Base-by-base conservation (phyloP, 1,284 basidiomycete genomes). In the Melanopsichium pennsylvanicum region DNA sequence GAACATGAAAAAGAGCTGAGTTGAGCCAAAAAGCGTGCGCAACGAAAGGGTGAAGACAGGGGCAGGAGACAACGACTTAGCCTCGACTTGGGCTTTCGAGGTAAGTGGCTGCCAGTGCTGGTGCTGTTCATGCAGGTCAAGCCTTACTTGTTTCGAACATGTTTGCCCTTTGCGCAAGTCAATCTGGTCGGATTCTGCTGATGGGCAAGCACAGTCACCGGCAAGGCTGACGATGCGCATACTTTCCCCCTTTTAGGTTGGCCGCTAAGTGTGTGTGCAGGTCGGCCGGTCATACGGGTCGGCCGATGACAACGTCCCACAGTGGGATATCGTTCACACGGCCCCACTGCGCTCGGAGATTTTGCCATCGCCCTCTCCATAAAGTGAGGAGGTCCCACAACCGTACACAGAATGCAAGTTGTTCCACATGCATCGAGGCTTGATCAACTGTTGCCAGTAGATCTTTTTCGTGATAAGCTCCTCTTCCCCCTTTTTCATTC, bases 61-160 rank as follows among this genome's bases (percentile, higher is more conserved):
- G n/a, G n/a, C n/a, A n/a, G n/a, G n/a, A n/a, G n/a, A n/a, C n/a
- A n/a, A n/a, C n/a, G n/a, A n/a, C n/a, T n/a, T n/a, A n/a, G n/a
- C n/a, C n/a, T 58, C 56, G 43, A 22, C 37, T 58, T 58, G 47
- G 47, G 56, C 56, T 58, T 50, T 51, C 56, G 56, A 50, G 42
- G 37, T 23, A 56, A n/a, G n/a, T n/a, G n/a, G n/a, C n/a, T n/a
- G n/a, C n/a, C n/a, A n/a, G n/a, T n/a, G n/a, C n/a, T n/a, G n/a
- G n/a, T n/a, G n/a, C n/a, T n/a, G n/a, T n/a, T n/a, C n/a, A n/a
- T 48, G 39, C 39, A 40, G 34, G 39, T 16, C 40, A 29, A 38
- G 47, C 21, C 25, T 19, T 34, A 11, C 13, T 40, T 27, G 5
- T 25, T 29, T 33, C 19, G 27, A 13, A 13, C 27, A n/a, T 5